Evolutionary conservation across 1,139 yeast species (phyloP).

Genomic region (Sporopachydermia cereana): DNA sequence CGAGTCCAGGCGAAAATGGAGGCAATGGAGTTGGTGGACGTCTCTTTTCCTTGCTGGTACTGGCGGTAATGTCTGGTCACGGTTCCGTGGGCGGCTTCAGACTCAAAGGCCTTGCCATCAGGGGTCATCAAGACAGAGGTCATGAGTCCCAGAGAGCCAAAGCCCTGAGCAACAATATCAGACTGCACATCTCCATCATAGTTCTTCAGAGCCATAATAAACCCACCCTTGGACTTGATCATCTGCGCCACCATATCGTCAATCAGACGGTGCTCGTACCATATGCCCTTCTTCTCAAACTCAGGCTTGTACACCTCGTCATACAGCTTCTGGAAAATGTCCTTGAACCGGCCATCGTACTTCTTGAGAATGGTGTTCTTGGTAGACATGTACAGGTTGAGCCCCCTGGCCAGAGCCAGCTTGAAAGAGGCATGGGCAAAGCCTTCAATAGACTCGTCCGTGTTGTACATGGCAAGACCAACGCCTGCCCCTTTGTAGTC

Average conservation of each 20-base stretch:
- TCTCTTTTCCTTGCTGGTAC: constrained; percentile 74
- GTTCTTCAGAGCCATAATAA: constrained; percentile 71
- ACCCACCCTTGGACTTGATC: constrained; percentile 78
- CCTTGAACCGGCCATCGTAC: constrained; percentile 76
- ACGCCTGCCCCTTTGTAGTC: constrained; percentile 59
- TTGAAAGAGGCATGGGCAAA: constrained; percentile 74
- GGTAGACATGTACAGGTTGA: constrained; percentile 62
- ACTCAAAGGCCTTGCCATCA: constrained; percentile 72
- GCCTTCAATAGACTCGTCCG: constrained; percentile 66
- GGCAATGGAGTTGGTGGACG: constrained; percentile 77
- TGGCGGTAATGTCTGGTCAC: constrained; percentile 81
- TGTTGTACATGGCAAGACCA: constrained; percentile 74
- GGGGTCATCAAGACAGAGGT: constrained; percentile 79
- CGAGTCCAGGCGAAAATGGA: constrained; percentile 83
- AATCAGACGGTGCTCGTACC: constrained; percentile 73
- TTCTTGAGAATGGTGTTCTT: constrained; percentile 73
- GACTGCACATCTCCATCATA: constrained; percentile 84
- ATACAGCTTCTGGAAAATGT: constrained; percentile 58
- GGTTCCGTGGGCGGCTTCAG: constrained; percentile 84
- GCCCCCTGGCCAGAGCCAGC: constrained; percentile 52
- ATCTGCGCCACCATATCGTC: constrained; percentile 88
- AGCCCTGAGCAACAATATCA: constrained; percentile 80
- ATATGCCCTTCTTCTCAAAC: constrained; percentile 56
- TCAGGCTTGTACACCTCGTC: constrained; percentile 42
- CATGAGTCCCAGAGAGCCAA: constrained; percentile 76